phyloP scores from a whole-genome alignment of 768 basidiomycete species.

The Tephrocybe sp. region DNA sequence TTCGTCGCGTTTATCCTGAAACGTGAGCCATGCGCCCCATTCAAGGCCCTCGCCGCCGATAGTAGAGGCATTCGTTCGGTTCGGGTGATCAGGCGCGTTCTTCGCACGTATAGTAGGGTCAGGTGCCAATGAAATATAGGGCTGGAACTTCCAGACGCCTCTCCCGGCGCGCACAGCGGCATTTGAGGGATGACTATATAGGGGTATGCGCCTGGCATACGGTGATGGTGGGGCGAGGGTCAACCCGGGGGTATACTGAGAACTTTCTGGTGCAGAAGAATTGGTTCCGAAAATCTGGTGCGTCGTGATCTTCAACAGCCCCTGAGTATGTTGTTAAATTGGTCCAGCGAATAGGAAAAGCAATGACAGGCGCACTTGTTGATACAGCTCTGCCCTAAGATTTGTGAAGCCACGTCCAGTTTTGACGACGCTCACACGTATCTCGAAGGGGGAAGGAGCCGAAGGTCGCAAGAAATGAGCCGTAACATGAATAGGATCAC shows the following conservation, averaged over 20 bases:
- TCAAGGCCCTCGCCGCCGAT: conserved; percentile 53
- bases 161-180: conserved; percentile 23
- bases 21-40: conserved; percentile 59
- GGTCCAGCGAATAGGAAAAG: background rate
- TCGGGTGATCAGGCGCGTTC: conserved; percentile 36
- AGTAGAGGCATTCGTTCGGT: conserved; percentile 34
- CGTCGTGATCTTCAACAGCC: conserved; percentile 41
- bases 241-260: conserved; percentile 20
- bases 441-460: conserved; percentile 37
- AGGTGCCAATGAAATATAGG: conserved; percentile 32
- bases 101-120: conserved; percentile 39
- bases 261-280: conserved; percentile 23
- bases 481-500: conserved; percentile 58
- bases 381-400: conserved; percentile 56
- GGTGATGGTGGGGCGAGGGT: conserved; percentile 49
- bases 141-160: conserved; percentile 33
- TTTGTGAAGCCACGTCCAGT: conserved; percentile 54
- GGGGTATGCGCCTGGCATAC: conserved; percentile 58
- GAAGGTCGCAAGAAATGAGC: conserved; percentile 56
- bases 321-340: conserved; percentile 29
- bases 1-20: conserved; percentile 37
- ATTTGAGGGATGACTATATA: conserved; percentile 50
- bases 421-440: conserved; percentile 47
- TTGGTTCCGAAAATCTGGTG: conserved; percentile 59
- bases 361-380: conserved; percentile 37